These are phyloP conservation scores for Hyphopichia pseudoburtonii DNA, from an alignment of 1,139 yeast species.

Conservation along the genomic window DNA sequence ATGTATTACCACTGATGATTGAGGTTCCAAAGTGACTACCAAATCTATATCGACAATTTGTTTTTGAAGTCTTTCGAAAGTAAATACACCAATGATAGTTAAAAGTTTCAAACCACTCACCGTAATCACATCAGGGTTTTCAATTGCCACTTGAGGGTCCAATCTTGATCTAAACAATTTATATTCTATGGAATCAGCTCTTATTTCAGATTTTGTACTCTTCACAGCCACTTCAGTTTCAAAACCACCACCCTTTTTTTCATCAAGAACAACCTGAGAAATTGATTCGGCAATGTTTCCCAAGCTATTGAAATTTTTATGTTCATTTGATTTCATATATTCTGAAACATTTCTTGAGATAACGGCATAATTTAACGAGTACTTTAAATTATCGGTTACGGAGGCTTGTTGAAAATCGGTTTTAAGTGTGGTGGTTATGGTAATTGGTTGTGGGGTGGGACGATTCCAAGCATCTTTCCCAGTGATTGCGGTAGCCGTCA, in stretches of 20 bases:
- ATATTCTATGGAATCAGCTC: conserved; percentile 53
- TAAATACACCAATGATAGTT: conserved; percentile 87
- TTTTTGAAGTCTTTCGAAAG: conserved; percentile 77
- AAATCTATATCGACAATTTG: conserved; percentile 73
- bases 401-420: conserved; percentile 76
- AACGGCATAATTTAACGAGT: conserved; percentile 86
- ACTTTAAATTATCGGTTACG: conserved; percentile 70
- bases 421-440: conserved; percentile 55
- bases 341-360: conserved; percentile 62
- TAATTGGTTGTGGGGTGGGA: conserved; percentile 67
- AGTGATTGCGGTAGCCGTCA: conserved; percentile 62
- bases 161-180: conserved; percentile 27
- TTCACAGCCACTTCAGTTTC: conserved; percentile 45
- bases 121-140: conserved; percentile 38
- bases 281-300: conserved; percentile 59
- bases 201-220: conserved; percentile 54
- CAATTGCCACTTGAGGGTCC: conserved; percentile 17
- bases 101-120: conserved; percentile 58
- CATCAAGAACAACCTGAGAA: conserved; percentile 47
- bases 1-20: conserved; percentile 32
- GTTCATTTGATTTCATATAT: conserved; percentile 47
- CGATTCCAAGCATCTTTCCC: conserved; percentile 81
- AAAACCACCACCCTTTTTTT: conserved; percentile 52
- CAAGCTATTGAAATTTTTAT: conserved; percentile 50
- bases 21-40: conserved; percentile 41